Conservation (phyloP, 352 stramenopile species). For the Globisporangium takayamanum region DNA sequence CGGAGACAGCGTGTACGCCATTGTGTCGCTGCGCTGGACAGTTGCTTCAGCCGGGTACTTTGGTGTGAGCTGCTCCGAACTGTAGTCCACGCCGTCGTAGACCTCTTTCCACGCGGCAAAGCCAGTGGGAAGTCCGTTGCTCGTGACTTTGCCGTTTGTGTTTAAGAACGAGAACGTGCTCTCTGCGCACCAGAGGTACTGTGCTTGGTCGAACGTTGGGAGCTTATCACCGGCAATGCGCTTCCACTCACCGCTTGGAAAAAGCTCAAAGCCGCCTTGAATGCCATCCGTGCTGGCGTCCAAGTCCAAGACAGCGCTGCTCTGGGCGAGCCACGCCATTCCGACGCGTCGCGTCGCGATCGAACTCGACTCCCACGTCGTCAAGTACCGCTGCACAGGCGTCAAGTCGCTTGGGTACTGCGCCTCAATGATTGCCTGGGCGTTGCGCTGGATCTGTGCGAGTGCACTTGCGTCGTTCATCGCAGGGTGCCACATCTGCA, state of each 20-base stretch:
- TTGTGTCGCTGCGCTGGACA: constrained; percentile 9
- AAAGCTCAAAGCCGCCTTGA: constrained; percentile 54
- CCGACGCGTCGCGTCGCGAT: constrained; percentile 21
- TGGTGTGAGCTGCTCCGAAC: constrained; percentile 33
- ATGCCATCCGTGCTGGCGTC: constrained; percentile 22
- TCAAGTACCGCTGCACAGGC: constrained; percentile 29
- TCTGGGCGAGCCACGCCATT: constrained; percentile 33
- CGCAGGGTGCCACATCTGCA: constrained; percentile 40
- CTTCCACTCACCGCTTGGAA: constrained; percentile 22
- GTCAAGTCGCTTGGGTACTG: constrained; percentile 16
- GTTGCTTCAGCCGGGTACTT: constrained; percentile 30
- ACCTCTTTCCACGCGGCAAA: constrained; percentile 58
- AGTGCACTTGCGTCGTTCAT: constrained; percentile 13
- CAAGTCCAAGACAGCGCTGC: constrained; percentile 31
- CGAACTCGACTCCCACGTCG: constrained; percentile 41
- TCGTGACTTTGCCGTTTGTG: constrained; percentile 7
- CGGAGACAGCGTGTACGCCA: constrained; percentile 17
- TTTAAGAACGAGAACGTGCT: constrained; percentile 43
- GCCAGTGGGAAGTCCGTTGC: constrained; percentile 30
- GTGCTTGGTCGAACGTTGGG: constrained; percentile 30
- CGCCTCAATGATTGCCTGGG: background rate
- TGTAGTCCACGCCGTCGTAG: constrained; percentile 46
- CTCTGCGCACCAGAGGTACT: constrained; percentile 30
- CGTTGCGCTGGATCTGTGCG: background rate
- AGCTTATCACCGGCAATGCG: constrained; percentile 15